Evolutionary conservation across 2,329 filamentous ascomycete species (phyloP).

Genomic region (Penicillium expansum): DNA sequence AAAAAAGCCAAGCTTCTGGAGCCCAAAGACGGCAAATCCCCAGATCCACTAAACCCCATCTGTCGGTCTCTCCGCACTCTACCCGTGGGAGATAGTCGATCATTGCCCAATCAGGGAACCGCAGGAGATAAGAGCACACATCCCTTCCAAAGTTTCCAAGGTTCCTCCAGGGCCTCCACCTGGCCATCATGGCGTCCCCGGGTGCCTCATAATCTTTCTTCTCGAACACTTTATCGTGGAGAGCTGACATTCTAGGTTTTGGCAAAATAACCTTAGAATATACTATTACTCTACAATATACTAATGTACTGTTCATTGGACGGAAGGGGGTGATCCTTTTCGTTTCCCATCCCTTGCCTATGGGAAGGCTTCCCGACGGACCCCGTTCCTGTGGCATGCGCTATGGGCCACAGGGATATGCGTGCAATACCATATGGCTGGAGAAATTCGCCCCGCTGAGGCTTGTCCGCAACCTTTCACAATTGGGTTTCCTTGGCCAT

Average conservation of each 20-base stretch:
- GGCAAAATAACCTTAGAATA: background rate
- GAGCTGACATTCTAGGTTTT: background rate
- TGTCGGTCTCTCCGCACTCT: constrained; percentile 21
- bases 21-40: constrained; percentile 7
- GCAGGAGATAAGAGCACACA: constrained; percentile 1
- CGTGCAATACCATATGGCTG: constrained; percentile 9
- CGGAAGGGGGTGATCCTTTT: background rate
- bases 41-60: constrained; percentile 15
- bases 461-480: background rate
- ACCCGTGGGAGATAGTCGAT: constrained; percentile 13
- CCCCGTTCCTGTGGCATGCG: constrained; percentile 13
- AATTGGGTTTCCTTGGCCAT: background rate
- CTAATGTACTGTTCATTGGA: background rate
- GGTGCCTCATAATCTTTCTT: background rate
- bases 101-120: constrained; percentile 12
- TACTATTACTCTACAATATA: background rate
- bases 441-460: constrained; percentile 3
- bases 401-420: constrained; percentile 5
- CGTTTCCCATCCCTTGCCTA: constrained; percentile 12
- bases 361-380: constrained; percentile 21
- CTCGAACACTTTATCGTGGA: background rate
- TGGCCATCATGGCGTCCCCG: background rate
- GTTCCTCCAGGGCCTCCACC: background rate
- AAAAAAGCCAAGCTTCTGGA: constrained; percentile 14
- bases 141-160: background rate